phyloP scores from a whole-genome alignment of 495 filamentous ascomycete genomes.

The Neurospora cerealis region DNA sequence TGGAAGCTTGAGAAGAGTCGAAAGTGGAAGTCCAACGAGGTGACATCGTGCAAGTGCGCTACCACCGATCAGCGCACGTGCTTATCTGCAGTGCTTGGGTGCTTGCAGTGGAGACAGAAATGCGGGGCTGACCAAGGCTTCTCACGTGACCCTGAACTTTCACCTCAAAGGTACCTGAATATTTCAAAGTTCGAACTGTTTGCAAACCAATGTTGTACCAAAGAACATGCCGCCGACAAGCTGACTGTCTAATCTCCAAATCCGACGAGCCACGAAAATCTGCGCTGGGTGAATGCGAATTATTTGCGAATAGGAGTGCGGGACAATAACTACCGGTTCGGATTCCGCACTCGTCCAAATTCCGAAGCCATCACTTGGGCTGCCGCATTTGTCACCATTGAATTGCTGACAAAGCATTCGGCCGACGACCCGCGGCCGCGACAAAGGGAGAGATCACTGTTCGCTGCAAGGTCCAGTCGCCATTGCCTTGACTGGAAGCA shows the following conservation, averaged over 20 bases:
- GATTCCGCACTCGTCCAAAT: neutral
- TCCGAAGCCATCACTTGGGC: neutral
- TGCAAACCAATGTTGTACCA: neutral
- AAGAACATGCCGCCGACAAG: neutral
- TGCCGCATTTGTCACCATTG: neutral
- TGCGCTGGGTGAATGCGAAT: neutral
- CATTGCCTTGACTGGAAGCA: neutral
- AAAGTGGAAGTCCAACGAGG: neutral
- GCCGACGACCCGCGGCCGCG: neutral
- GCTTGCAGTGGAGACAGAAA: neutral
- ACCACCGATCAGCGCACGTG: neutral
- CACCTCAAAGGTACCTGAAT: neutral
- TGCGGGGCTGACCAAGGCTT: neutral
- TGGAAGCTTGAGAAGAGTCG: too few species aligned
- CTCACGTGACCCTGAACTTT: neutral
- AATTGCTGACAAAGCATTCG: neutral
- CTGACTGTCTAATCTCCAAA: neutral
- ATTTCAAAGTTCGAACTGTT: neutral
- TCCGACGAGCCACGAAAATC: neutral
- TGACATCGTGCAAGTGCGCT: neutral
- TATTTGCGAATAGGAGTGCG: neutral
- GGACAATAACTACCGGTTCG: neutral
- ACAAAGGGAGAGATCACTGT: neutral
- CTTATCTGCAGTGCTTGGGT: neutral
- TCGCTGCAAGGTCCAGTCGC: neutral